Conservation (phyloP, 495 filamentous ascomycete genomes). For the Tuber indicum region DNA sequence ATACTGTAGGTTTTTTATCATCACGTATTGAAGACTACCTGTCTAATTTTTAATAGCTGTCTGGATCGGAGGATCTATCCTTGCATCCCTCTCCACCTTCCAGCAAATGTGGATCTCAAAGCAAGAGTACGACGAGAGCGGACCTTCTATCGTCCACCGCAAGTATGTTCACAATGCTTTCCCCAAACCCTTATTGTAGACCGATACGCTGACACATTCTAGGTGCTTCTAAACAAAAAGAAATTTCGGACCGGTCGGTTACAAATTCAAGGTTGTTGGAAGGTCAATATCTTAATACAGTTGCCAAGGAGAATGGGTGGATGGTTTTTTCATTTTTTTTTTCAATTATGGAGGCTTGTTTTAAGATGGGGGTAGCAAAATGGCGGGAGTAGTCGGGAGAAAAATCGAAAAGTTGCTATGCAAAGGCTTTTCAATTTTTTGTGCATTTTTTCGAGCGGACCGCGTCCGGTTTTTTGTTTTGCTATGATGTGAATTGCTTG, state of each 20-base stretch:
- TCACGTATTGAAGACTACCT: neutral
- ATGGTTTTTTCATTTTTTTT: conserved; percentile 13
- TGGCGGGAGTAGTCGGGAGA: conserved; percentile 13
- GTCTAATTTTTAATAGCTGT: conserved; percentile 51
- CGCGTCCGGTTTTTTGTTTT: conserved; percentile 26
- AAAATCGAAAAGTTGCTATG: conserved; percentile 26
- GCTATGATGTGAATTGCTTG: conserved; percentile 29
- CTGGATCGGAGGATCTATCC: conserved; percentile 99
- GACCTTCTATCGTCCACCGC: conserved; percentile 98
- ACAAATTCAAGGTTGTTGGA: conserved; percentile 22
- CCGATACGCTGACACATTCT: conserved; percentile 13
- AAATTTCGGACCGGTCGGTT: conserved; percentile 20
- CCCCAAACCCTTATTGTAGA: neutral
- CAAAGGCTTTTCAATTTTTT: conserved; percentile 27
- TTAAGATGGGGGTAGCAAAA: conserved; percentile 19
- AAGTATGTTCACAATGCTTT: conserved; percentile 56
- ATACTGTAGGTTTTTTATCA: conserved; percentile 67
- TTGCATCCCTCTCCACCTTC: conserved; percentile 98
- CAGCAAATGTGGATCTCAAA: conserved; percentile 99
- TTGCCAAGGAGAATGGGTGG: conserved; percentile 11
- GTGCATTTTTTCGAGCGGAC: conserved; percentile 21
- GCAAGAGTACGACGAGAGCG: conserved; percentile 99
- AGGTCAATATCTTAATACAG: conserved; percentile 32
- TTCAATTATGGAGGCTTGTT: neutral
- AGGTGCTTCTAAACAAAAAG: conserved; percentile 42